Evolutionary conservation across 129 eudicot species (phyloP).

Genomic region (Solidago caesia): DNA sequence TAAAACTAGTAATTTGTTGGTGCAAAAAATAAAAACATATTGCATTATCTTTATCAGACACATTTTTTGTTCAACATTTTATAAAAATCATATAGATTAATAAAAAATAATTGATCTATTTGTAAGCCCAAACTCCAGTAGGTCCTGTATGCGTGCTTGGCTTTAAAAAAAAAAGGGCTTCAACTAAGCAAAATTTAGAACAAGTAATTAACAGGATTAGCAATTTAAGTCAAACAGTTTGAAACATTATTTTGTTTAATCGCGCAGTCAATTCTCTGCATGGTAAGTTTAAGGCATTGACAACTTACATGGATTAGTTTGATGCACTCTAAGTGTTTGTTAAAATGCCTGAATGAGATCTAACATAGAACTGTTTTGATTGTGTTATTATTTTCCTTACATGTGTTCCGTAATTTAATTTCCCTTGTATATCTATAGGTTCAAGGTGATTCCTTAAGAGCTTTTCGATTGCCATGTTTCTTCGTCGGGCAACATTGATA

Average conservation of each 20-base stretch:
- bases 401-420: constrained; percentile 8
- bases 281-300: background rate
- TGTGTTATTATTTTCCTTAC: background rate
- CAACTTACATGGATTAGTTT: background rate
- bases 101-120: no score
- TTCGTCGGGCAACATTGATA: constrained; percentile 17
- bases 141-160: no score
- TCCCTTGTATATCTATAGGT: constrained; percentile 16
- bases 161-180: no score
- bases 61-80: no score
- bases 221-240: background rate
- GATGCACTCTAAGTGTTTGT: constrained; percentile 40
- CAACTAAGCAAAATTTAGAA: background rate
- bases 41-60: no score
- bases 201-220: background rate
- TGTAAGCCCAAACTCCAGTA: no score
- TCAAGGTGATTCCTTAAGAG: constrained; percentile 25
- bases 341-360: constrained; percentile 35
- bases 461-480: constrained; percentile 27
- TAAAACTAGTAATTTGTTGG: no score
- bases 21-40: no score
- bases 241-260: background rate
- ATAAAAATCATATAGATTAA: no score
- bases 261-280: background rate
- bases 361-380: background rate